Evolutionary conservation across 805 yeast genomes (phyloP).

Genomic region (Nakazawaea laoshanensis): DNA sequence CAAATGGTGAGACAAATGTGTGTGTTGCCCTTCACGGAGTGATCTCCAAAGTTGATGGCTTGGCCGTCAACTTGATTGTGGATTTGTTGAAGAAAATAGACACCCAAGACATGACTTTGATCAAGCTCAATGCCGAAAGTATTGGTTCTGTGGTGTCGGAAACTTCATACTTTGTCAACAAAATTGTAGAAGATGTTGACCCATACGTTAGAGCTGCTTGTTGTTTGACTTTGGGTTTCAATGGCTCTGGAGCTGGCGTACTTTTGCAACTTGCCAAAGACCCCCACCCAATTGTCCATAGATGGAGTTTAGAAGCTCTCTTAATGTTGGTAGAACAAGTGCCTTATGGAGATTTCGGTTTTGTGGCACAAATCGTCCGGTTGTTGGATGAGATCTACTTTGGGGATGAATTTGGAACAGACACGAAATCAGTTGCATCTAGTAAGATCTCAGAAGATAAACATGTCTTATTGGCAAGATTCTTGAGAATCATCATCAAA

Average conservation of each 20-base stretch:
- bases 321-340: constrained; percentile 47
- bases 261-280: constrained; percentile 56
- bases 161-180: constrained; percentile 47
- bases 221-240: constrained; percentile 35
- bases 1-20: constrained; percentile 47
- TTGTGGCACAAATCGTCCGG: not conserved
- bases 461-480: constrained; percentile 30
- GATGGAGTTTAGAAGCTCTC: constrained; percentile 59
- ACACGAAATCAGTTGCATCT: constrained; percentile 30
- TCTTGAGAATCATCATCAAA: constrained; percentile 36
- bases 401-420: constrained; percentile 42
- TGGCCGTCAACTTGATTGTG: constrained; percentile 16
- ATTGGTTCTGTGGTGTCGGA: constrained; percentile 24
- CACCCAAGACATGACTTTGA: constrained; percentile 14
- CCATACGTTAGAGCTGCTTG: constrained; percentile 59
- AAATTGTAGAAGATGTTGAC: constrained; percentile 54
- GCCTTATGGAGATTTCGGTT: constrained; percentile 12
- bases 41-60: constrained; percentile 18
- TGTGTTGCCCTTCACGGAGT: constrained; percentile 57
- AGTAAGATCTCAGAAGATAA: constrained; percentile 47
- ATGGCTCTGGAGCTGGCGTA: too few relatives aligned
- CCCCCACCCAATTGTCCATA: constrained; percentile 80
- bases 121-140: constrained; percentile 22
- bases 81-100: constrained; percentile 19
- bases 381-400: constrained; percentile 28